Base-by-base conservation (phyloP, 108 stramenopile species). In the Cyclotella sp. region DNA sequence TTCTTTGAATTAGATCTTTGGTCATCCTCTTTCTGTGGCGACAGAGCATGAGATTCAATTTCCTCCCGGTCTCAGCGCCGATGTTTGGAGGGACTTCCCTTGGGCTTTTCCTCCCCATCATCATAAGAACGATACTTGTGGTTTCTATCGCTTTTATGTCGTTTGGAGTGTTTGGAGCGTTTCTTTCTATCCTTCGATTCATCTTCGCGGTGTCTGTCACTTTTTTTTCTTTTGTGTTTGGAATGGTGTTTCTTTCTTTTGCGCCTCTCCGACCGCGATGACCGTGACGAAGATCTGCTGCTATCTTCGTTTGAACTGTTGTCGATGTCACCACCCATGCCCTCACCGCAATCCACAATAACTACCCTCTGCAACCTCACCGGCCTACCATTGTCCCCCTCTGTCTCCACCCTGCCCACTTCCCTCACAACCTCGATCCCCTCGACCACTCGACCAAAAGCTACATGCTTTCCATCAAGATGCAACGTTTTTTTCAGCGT, bases 401-500 rank as follows among this genome's bases (percentile, higher is more conserved):
- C 77, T 26, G 83, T 87, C 58, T 91, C 90, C 29, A 93, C 85
- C 47, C 62, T 77, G 11, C 71, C 78, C 59, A 96, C 89, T 45
- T 82, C 73, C 46, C 85, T 70, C 49, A 98, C 81, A 28, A 87
- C 86, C 15, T 90, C 86, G 49, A 95, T 84, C 5, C 95, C 93
- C 15, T 64, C 54, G 13, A 83, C 54, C 16, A 96, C 92, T 22
- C 58, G n/a, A 3, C 94, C 96, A 78, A 96, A 97, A 10, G 85
- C 93, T 11, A 90, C 87, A 80, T 94, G 92, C 66, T 94, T 93
- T 11, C 85, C 90, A 78, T 97, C 88, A 57, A 97, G 82, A 73
- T 91, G 90, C 16, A 86, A 68, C 7, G 90, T 67, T 34, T 77
- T 81, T 5, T 77, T 80, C 30, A 91, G 66, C 11, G 92, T 93